These are phyloP conservation scores for Coccomyxa sp. DNA, from an alignment of 139 green algal species.

Conservation along the genomic window DNA sequence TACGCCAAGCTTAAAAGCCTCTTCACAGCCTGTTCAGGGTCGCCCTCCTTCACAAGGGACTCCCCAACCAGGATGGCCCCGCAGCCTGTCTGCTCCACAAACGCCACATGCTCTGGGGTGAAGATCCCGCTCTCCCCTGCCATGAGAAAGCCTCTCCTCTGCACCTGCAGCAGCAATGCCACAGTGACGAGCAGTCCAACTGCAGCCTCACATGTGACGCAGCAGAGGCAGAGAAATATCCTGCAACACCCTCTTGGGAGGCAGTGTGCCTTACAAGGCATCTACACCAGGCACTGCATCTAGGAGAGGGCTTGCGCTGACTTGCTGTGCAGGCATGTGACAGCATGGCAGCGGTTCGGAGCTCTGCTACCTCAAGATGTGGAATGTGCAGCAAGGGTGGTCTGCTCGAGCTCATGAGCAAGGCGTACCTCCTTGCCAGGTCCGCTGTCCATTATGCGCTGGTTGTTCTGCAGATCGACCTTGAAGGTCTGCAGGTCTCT, in stretches of 20 bases:
- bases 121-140: constrained; percentile 97
- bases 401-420: no score
- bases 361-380: no score
- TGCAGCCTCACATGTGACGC: no score
- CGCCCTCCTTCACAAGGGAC: constrained; percentile 91
- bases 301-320: no score
- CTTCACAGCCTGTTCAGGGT: constrained; percentile 76
- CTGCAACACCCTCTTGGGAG: no score
- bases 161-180: constrained; percentile 37
- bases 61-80: constrained; percentile 94
- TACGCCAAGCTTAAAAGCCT: constrained; percentile 50
- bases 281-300: not conserved
- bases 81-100: constrained; percentile 77
- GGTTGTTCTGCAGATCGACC: constrained; percentile 84
- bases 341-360: no score
- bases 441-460: constrained; percentile 75
- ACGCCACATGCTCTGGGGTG: constrained; percentile 86
- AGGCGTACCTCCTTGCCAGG: constrained; percentile 65
- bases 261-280: no score
- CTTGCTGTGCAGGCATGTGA: no score
- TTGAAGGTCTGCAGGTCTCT: constrained; percentile 95
- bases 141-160: constrained; percentile 76
- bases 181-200: not conserved
- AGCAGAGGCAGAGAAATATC: constrained; percentile 5
- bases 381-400: no score